These are phyloP conservation scores for Nectriaceae sp. DNA, from an alignment of 2,329 filamentous ascomycete species.

Conservation along the genomic window DNA sequence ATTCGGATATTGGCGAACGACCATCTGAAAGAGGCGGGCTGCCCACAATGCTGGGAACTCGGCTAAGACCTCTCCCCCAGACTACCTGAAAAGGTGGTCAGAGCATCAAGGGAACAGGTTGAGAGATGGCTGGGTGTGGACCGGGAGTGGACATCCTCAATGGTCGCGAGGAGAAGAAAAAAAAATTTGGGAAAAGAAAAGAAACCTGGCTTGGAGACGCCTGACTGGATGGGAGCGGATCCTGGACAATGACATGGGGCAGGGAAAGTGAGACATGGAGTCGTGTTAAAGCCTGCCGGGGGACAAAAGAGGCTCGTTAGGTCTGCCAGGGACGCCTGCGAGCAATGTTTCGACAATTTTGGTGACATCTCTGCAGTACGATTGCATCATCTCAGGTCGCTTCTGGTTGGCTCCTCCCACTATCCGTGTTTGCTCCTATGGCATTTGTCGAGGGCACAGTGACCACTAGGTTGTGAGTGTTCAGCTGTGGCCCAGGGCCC, in stretches of 20 bases:
- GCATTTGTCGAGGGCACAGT: slow-evolving; percentile 7
- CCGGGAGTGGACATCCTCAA: slow-evolving; percentile 14
- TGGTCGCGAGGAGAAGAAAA: slow-evolving; percentile 14
- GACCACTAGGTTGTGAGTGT: too few species aligned
- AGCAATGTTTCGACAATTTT: slow-evolving; percentile 17
- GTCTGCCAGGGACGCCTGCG: slow-evolving; percentile 19
- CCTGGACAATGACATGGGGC: slow-evolving; percentile 16
- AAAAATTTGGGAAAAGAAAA: slow-evolving; percentile 17
- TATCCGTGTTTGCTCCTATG: too few species aligned
- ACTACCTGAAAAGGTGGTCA: slow-evolving; percentile 2
- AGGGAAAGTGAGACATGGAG: slow-evolving; percentile 25
- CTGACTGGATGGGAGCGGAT: slow-evolving; percentile 22
- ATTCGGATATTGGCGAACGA: background rate
- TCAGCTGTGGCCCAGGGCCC: too few species aligned
- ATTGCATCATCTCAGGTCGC: slow-evolving; percentile 26
- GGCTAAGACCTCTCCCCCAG: slow-evolving; percentile 5
- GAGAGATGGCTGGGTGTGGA: slow-evolving; percentile 28
- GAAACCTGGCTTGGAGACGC: slow-evolving; percentile 17
- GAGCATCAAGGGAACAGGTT: slow-evolving; percentile 17
- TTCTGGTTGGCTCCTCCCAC: slow-evolving; percentile 16
- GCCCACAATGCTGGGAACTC: background rate
- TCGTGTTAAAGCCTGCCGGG: slow-evolving; percentile 16
- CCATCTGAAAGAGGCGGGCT: background rate
- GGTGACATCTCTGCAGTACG: slow-evolving; percentile 17
- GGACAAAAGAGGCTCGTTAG: slow-evolving; percentile 7